Evolutionary conservation across 495 filamentous ascomycete genomes (phyloP).

Genomic region (Aspergillus asperescens): DNA sequence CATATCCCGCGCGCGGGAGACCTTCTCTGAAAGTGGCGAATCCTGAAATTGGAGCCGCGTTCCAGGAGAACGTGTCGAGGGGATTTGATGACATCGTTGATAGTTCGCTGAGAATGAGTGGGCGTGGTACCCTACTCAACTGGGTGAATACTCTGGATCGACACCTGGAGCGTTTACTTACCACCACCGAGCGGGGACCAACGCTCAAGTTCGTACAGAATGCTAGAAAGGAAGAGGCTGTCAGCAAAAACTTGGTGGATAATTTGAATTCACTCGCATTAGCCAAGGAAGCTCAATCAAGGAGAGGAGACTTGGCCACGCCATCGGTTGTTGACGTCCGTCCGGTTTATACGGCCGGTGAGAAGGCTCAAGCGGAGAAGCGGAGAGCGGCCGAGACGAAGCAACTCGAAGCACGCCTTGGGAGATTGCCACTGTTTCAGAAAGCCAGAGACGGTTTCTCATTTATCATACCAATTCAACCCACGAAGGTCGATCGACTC

Average conservation of each 20-base stretch:
- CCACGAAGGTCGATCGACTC: conserved; percentile 55
- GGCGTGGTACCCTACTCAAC: conserved; percentile 56
- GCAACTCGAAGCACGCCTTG: conserved; percentile 77
- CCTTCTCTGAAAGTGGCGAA: conserved; percentile 66
- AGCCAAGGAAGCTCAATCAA: neutral
- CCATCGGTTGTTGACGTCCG: conserved; percentile 8
- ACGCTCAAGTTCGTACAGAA: conserved; percentile 76
- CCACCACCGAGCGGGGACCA: conserved; percentile 64
- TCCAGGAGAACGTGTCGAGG: conserved; percentile 71
- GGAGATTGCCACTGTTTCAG: conserved; percentile 59
- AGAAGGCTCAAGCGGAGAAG: conserved; percentile 58
- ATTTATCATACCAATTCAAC: conserved; percentile 69
- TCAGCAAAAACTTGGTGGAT: conserved; percentile 46
- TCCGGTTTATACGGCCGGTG: conserved; percentile 46
- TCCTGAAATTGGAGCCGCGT: conserved; percentile 71
- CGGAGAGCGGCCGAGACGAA: conserved; percentile 60
- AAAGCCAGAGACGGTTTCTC: conserved; percentile 65
- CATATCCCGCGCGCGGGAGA: conserved; percentile 50
- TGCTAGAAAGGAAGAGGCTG: conserved; percentile 32
- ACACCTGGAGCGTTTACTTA: conserved; percentile 66
- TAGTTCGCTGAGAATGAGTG: conserved; percentile 40
- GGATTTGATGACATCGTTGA: conserved; percentile 69
- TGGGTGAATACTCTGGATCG: conserved; percentile 70
- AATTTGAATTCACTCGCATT: conserved; percentile 13
- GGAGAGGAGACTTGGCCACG: neutral